Evolutionary conservation across 495 filamentous ascomycete species (phyloP), one percentile per base, ranked within the genome.

Genomic region (Apodospora peruviana): DNA sequence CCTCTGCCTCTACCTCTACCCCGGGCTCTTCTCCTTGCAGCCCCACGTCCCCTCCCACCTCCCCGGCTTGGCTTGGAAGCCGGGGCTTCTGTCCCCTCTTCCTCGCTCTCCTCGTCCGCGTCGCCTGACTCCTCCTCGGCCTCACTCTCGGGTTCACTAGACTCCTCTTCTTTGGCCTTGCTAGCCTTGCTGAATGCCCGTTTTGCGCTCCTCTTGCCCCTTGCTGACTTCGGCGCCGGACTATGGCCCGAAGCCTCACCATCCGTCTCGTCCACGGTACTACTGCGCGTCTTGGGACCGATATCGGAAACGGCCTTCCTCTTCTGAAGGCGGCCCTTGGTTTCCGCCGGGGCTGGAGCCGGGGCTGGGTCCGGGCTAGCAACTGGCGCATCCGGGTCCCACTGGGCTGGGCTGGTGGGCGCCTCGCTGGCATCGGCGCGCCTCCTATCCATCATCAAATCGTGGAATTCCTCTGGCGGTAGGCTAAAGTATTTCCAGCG

Each of bases 381-480:
- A 5, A 62, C 41, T 41, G 61, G 25, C 58, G 56, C 55, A 42
- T 61, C 65, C 61, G 43, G 71, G 58, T 65, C 82, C 75, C 52
- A 72, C 41, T 67, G 71, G 16, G 74, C 70, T 11, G 80, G 77
- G 42, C 86, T 81, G 37, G 74, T 72, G 2, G 71, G 68, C 59
- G 65, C 80, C 61, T 61, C 75, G 61, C 71, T 84, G 0, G 72
- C 73, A 51, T 73, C 71, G 1, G 82, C 84, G 5, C 85, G 67
- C 16, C 85, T 71, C 43, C 78, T 77, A 48, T 77, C 76, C 64
- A 87, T 84, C 71, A 88, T 91, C 53, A 85, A 53, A 1, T 88
- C 84, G 44, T 79, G 82, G 59, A 83, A 96, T 38, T 93, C 85
- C 14, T 85, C 81, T 24, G 79, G 71, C 0, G 89, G 88, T n/a